Evolutionary conservation across 2,329 filamentous ascomycete genomes (phyloP), one percentile per base, ranked within the genome.

Genomic region (Juglanconis juglandina): DNA sequence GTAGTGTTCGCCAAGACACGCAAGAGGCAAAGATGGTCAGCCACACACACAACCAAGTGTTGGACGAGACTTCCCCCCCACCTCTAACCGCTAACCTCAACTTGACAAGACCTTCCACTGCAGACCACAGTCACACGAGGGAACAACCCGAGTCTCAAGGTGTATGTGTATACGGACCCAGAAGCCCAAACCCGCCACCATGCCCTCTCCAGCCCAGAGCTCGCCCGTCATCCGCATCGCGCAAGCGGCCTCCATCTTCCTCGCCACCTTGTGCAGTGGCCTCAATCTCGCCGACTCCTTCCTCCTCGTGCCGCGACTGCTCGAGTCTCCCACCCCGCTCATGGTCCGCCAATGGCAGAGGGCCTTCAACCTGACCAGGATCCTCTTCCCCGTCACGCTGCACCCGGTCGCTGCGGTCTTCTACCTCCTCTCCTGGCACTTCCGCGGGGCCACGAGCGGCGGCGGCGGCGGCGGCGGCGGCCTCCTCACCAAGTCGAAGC

Each of bases 291-390:
- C 71, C 48, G 61, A 79, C 56, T 84, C 80, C 5, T 66, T 75
- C 67, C 72, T 77, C 60, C 63, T 74, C n/a, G 67, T 83, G 2
- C 84, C 84, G 1, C 76, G 80, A 46, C 71, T 87, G 8, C 77
- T 87, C 60, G 75, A 81, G 61, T 79, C 82, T 0, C 85, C 85
- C 1, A 77, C 80, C 1, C 79, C 79, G 1, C 71, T 86, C 10
- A 78, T 86, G 62, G 79, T 82, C 37, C 75, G 75, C 44, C 84
- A 87, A 71, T 87, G 83, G 83, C 66, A 70, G 60, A 73, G 68
- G 46, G 69, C 77, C 60, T 81, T 74, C 70, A 66, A 70, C 17
- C 65, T 67, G 2, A 79, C 79, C 54, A 74, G 68, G 56, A 62
- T 66, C n/a, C 57, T 75, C 44, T 75, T 79, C 24, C 76, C 77